These are phyloP conservation scores for Mycosarcoma mackinlayi DNA, from an alignment of 1,284 basidiomycete species.

Conservation along the genomic window DNA sequence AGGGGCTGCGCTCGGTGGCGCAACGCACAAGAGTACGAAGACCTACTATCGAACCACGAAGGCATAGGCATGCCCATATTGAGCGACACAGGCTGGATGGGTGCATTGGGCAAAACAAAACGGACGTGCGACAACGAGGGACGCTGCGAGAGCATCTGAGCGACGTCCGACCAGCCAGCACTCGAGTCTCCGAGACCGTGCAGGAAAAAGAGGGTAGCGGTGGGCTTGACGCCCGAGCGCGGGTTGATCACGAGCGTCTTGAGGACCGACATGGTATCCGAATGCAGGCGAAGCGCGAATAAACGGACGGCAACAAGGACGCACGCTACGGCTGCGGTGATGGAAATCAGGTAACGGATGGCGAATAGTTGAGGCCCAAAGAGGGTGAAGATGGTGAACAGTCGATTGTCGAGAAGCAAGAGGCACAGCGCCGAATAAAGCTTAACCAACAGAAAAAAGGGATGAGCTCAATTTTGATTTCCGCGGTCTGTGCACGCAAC, in stretches of 20 bases:
- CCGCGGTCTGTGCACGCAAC: too few relatives aligned
- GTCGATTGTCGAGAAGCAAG: neutral
- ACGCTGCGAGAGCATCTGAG: constrained; percentile 62
- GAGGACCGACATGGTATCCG: constrained; percentile 50
- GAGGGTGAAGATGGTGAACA: neutral
- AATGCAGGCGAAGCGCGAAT: neutral
- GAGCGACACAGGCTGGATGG: constrained; percentile 64
- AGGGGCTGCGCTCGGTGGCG: constrained; percentile 7
- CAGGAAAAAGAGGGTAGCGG: constrained; percentile 64
- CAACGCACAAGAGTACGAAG: constrained; percentile 51
- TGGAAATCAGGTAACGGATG: constrained; percentile 2
- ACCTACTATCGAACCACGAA: constrained; percentile 67
- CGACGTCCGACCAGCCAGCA: constrained; percentile 65
- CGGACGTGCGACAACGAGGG: constrained; percentile 63
- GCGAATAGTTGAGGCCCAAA: constrained; percentile 1
- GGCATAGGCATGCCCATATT: constrained; percentile 68
- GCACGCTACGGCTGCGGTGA: constrained; percentile 10
- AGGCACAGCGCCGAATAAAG: too few relatives aligned
- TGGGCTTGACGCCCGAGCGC: constrained; percentile 54
- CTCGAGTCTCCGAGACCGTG: constrained; percentile 67
- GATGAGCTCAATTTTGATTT: too few relatives aligned
- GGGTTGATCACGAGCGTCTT: constrained; percentile 64
- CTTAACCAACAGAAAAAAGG: too few relatives aligned
- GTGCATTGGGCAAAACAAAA: constrained; percentile 67
- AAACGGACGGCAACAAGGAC: constrained; percentile 11